Base-by-base conservation (phyloP, 495 filamentous ascomycete species). In the Usnea hakonensis region DNA sequence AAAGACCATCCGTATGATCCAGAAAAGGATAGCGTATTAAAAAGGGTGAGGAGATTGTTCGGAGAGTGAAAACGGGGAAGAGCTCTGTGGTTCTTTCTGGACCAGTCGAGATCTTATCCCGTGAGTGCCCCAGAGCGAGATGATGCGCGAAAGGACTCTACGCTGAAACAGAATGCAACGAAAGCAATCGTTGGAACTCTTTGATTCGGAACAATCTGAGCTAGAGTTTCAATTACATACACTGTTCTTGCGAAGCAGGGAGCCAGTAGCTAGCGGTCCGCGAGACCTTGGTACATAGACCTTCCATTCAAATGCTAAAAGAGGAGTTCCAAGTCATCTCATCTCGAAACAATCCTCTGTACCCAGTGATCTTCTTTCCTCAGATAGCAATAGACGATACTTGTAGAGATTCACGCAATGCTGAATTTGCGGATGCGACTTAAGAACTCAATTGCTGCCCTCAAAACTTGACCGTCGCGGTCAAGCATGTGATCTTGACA, bases 1-100 rank as follows among this genome's bases (percentile, higher is more conserved):
- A 99, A 99, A 80, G 94, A 99, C 72, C 94, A 99, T 69, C 94
- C 94, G 10, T 99, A 97, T 69, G 95, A 99, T 67, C 94, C 94
- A 0, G 94, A 99, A 77, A 99, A 99, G 79, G 94, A 99, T 75
- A 97, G 91, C 72, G 94, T 99, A 40, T 71, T 97, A 74, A 89
- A 90, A 73, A 83, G 94, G 68, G 95, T 97, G 59, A 82, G 89
- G 69, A 85, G 91, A 65, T 73, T 97, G 62, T 96, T 96, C 83
- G 93, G 93, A 61, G 93, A 97, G 75, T 96, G 85, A 71, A 40
- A 50, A 21, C 32, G 26, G 36, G 55, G n/a, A 55, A 2, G 30
- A 44, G n/a, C 21, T 19, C 16, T 1, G 21, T 37, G 56, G 6
- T n/a, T 8, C 23, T 19, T 7, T 50, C 5, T 13, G 26, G 38